These are phyloP conservation scores for Ramicandelaber brevisporus DNA, from an alignment of 192 early-diverging fungal species.

Conservation along the genomic window DNA sequence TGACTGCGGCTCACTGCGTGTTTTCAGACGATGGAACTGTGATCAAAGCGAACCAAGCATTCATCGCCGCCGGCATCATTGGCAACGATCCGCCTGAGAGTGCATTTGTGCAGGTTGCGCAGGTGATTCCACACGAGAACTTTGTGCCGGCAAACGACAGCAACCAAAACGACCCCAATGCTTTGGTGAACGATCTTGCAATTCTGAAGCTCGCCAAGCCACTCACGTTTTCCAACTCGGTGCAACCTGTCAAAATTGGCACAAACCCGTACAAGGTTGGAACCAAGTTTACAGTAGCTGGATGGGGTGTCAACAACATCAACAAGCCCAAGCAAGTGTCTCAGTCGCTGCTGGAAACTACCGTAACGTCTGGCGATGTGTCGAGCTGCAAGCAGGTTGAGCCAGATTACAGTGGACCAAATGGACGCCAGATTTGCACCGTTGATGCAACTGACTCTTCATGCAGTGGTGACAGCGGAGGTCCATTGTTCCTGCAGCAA, in stretches of 20 bases:
- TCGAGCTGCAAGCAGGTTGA: constrained; percentile 7
- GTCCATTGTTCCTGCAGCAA: constrained; percentile 13
- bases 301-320: too few species aligned
- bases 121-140: constrained; percentile 10
- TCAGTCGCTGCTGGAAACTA: constrained; percentile 6
- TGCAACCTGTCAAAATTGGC: constrained; percentile 15
- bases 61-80: constrained; percentile 8
- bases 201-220: constrained; percentile 14
- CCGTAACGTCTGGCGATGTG: constrained; percentile 7
- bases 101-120: constrained; percentile 3
- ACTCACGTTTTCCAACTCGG: constrained; percentile 4
- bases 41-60: constrained; percentile 6
- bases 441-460: constrained; percentile 13
- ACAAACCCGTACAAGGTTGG: constrained; percentile 6
- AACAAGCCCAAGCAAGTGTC: too few species aligned
- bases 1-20: constrained; percentile 21
- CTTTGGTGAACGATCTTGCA: constrained; percentile 20
- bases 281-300: constrained; percentile 10
- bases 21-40: constrained; percentile 5
- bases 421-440: constrained; percentile 18
- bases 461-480: constrained; percentile 16
- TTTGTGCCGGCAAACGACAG: too few species aligned
- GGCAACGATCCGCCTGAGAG: constrained; percentile 3
- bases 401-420: constrained; percentile 5
- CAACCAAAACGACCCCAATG: too few species aligned